Conservation (phyloP, 306 rosid genomes). For the Senna tora region DNA sequence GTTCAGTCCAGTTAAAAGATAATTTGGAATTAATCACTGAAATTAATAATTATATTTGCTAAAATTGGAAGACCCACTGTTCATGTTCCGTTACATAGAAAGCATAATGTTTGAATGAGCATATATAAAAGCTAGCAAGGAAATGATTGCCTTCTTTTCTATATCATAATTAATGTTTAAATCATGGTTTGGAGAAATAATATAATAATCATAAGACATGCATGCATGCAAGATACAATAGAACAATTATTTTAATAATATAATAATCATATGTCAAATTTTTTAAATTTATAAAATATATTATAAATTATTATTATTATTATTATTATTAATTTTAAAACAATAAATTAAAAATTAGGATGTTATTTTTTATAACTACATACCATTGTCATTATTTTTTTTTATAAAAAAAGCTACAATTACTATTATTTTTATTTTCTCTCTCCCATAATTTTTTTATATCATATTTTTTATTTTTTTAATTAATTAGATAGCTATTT, state of each 20-base stretch:
- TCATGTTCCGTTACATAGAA: neutral
- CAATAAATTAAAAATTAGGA: no score
- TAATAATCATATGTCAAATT: no score
- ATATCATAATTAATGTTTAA: neutral
- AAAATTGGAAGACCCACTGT: neutral
- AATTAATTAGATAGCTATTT: no score
- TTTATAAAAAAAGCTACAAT: no score
- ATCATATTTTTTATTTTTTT: no score
- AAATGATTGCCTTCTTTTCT: neutral
- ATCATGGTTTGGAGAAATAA: neutral
- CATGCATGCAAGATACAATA: neutral
- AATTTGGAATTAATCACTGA: neutral
- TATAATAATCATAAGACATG: neutral
- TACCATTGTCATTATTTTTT: no score
- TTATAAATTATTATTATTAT: neutral
- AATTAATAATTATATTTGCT: neutral
- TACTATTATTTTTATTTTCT: no score
- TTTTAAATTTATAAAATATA: no score
- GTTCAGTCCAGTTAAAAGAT: no score
- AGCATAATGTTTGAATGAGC: neutral
- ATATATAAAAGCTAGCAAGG: neutral
- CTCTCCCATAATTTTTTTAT: no score
- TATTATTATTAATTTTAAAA: no score
- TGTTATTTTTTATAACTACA: no score
- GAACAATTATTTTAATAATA: neutral